phyloP scores from a whole-genome alignment of 257 asterid species.

The Ballota nigra region DNA sequence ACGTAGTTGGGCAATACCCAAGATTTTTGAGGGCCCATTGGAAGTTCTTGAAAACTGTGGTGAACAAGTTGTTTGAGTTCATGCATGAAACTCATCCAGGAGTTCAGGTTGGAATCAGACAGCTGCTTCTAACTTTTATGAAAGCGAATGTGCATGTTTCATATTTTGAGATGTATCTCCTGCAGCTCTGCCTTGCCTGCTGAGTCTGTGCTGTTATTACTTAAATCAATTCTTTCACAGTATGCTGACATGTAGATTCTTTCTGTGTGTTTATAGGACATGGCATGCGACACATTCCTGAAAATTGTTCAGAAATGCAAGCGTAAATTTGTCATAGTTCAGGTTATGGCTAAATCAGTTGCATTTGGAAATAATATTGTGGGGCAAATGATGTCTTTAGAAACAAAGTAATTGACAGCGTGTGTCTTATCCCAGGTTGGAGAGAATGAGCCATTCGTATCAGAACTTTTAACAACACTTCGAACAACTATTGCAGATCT shows the following conservation, averaged over 20 bases:
- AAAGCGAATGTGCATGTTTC: conserved; percentile 19
- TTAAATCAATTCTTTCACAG: background rate
- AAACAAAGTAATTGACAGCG: conserved; percentile 15
- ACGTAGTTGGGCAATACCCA: conserved; percentile 99
- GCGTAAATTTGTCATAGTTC: conserved; percentile 83
- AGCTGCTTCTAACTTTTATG: conserved; percentile 5
- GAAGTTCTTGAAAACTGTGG: conserved; percentile 99
- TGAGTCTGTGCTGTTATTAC: background rate
- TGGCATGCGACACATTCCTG: conserved; percentile 98
- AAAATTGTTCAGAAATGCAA: conserved; percentile 98
- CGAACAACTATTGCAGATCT: conserved; percentile 85
- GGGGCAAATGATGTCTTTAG: conserved; percentile 1
- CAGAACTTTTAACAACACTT: conserved; percentile 81
- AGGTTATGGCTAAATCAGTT: conserved; percentile 42
- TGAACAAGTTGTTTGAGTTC: conserved; percentile 96
- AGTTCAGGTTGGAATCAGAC: conserved; percentile 70
- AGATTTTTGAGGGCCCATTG: conserved; percentile 98
- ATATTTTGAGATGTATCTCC: background rate
- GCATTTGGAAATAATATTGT: conserved; percentile 10
- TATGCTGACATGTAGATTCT: conserved; percentile 14
- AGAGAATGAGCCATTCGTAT: conserved; percentile 92
- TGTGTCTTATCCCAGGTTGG: conserved; percentile 63
- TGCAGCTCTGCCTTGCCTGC: conserved; percentile 6
- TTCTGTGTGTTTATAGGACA: conserved; percentile 58
- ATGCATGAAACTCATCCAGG: conserved; percentile 99